phyloP scores from a whole-genome alignment of 805 yeast genomes.

The Geotrichum ghanense region DNA sequence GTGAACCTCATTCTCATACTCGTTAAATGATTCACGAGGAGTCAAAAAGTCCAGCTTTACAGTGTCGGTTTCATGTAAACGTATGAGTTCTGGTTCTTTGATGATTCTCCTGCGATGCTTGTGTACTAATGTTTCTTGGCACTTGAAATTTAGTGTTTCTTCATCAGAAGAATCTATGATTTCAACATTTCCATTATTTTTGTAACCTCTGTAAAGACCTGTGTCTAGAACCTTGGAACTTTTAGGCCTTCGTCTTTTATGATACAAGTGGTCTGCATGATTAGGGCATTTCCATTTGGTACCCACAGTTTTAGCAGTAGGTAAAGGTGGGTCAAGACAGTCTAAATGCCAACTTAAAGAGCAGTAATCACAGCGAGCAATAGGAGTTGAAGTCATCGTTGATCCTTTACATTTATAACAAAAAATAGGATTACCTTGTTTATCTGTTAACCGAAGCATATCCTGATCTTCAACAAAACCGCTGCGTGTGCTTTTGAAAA shows the following conservation, averaged over 20 bases:
- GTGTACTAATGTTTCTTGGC: conserved; percentile 2
- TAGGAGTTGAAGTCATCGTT: conserved; percentile 44
- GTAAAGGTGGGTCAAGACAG: conserved; percentile 67
- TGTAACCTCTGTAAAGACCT: conserved; percentile 37
- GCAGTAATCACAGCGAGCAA: conserved; percentile 77
- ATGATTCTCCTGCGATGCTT: no score
- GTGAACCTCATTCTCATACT: conserved; percentile 55
- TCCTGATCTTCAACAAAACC: conserved; percentile 14
- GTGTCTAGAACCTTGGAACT: conserved; percentile 47
- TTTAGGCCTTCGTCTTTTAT: conserved; percentile 29
- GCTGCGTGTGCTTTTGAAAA: conserved; percentile 6
- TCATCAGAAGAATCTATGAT: conserved; percentile 34
- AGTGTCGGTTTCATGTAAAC: no score
- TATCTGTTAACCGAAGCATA: conserved; percentile 38
- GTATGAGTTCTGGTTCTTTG: conserved; percentile 17
- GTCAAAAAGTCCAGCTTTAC: conserved; percentile 43
- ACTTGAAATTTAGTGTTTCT: conserved; percentile 18
- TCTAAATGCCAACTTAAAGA: conserved; percentile 79
- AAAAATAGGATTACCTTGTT: conserved; percentile 52
- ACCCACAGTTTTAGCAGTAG: conserved; percentile 62
- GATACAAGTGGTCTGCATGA: conserved; percentile 39
- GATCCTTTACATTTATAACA: conserved; percentile 72
- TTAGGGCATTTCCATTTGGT: conserved; percentile 87
- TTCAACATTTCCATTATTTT: conserved; percentile 49
- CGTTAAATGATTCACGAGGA: conserved; percentile 55